Evolutionary conservation across 2,329 filamentous ascomycete species (phyloP).

Genomic region (Scedosporium apiospermum): DNA sequence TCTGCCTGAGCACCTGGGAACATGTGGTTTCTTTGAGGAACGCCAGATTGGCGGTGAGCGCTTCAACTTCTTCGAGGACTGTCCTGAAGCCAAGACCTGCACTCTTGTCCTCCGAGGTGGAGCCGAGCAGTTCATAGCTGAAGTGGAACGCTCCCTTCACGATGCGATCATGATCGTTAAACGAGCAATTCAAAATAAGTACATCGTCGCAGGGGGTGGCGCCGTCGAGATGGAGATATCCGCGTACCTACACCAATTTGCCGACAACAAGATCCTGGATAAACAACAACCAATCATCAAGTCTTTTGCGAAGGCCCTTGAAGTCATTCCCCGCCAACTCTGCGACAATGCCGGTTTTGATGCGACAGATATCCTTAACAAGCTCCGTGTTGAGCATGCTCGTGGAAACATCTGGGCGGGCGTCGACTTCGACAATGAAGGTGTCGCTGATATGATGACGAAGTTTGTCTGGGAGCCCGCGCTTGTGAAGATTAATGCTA

Average conservation of each 20-base stretch:
- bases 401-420: constrained; percentile 91
- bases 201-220: constrained; percentile 90
- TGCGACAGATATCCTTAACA: constrained; percentile 94
- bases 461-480: constrained; percentile 96
- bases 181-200: constrained; percentile 89
- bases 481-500: constrained; percentile 92
- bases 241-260: constrained; percentile 83
- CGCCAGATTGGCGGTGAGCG: constrained; percentile 94
- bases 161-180: constrained; percentile 99
- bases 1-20: constrained; percentile 76
- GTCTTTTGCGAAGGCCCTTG: constrained; percentile 91
- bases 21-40: constrained; percentile 86
- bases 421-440: constrained; percentile 89
- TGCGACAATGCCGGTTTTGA: constrained; percentile 99
- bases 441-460: constrained; percentile 88
- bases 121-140: constrained; percentile 97
- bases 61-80: constrained; percentile 98
- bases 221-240: constrained; percentile 96
- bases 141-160: constrained; percentile 94
- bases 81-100: constrained; percentile 91
- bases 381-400: constrained; percentile 89
- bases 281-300: constrained; percentile 98
- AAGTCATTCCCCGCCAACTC: constrained; percentile 91
- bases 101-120: constrained; percentile 90
- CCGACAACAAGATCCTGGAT: constrained; percentile 83